Evolutionary conservation across 441 rosid genomes (phyloP).

Genomic region (Jatropha podagrica): DNA sequence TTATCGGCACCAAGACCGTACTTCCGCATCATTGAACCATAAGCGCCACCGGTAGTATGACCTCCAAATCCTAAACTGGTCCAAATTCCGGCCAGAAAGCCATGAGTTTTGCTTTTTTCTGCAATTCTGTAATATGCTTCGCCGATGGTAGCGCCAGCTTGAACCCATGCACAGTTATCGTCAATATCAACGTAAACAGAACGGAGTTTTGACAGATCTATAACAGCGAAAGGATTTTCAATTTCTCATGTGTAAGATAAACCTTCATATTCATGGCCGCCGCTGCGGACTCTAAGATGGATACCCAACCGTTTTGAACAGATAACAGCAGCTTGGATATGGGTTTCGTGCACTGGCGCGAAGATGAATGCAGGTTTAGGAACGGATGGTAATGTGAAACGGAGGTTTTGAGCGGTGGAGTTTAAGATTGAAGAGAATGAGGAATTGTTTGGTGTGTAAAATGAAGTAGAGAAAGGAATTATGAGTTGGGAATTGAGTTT

Average conservation of each 20-base stretch:
- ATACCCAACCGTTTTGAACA: constrained; percentile 47
- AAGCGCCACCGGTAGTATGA: constrained; percentile 73
- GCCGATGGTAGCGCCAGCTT: constrained; percentile 63
- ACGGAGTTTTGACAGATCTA: constrained; percentile 55
- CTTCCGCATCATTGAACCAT: constrained; percentile 76
- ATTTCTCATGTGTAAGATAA: too few relatives aligned
- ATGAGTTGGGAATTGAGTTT: constrained; percentile 30
- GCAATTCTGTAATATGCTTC: constrained; percentile 67
- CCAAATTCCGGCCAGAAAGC: constrained; percentile 69
- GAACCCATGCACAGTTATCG: constrained; percentile 52
- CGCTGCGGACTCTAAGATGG: too few relatives aligned
- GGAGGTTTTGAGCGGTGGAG: constrained; percentile 67
- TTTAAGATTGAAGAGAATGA: constrained; percentile 44
- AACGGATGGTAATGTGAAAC: constrained; percentile 44
- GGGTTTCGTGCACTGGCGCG: constrained; percentile 50
- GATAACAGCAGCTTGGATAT: constrained; percentile 56
- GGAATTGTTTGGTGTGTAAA: constrained; percentile 39
- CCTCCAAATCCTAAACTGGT: constrained; percentile 70
- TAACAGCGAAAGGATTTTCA: constrained; percentile 44
- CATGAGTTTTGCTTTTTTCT: constrained; percentile 48
- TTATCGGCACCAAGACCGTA: constrained; percentile 71
- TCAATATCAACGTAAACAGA: constrained; percentile 6
- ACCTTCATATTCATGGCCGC: too few relatives aligned
- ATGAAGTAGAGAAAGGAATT: constrained; percentile 34
- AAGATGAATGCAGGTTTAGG: constrained; percentile 69